Evolutionary conservation across 2,329 filamentous ascomycete genomes (phyloP).

Genomic region (Aspergillus latus): DNA sequence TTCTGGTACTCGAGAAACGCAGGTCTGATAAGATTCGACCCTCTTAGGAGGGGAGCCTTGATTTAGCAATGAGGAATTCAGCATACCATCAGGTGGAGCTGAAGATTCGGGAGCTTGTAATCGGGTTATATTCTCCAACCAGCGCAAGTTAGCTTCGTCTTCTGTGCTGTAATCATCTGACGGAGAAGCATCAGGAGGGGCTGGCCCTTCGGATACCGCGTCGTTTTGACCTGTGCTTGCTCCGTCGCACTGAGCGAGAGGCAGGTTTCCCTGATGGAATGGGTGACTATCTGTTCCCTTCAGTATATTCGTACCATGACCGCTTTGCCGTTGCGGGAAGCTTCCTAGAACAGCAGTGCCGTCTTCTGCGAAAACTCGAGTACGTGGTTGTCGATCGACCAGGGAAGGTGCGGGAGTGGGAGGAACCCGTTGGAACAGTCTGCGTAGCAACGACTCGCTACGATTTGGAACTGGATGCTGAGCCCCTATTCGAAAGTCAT

Average conservation of each 20-base stretch:
- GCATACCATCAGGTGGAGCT: background rate
- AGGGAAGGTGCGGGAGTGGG: slow-evolving; percentile 11
- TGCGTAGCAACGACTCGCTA: slow-evolving; percentile 23
- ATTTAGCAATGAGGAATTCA: background rate
- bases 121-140: background rate
- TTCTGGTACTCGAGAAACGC: slow-evolving; percentile 9
- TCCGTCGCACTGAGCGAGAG: slow-evolving; percentile 21
- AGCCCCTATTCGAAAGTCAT: slow-evolving; percentile 28
- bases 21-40: slow-evolving; percentile 14
- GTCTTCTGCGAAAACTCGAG: slow-evolving; percentile 41
- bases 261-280: slow-evolving; percentile 33
- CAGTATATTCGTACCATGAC: slow-evolving; percentile 38
- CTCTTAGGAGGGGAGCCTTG: background rate
- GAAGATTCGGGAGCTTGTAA: background rate
- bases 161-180: background rate
- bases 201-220: background rate
- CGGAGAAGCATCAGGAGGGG: background rate
- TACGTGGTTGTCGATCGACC: slow-evolving; percentile 20
- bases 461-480: slow-evolving; percentile 12
- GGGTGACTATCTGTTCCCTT: slow-evolving; percentile 35
- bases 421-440: slow-evolving; percentile 32
- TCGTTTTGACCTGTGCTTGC: background rate
- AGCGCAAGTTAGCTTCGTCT: background rate
- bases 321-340: slow-evolving; percentile 43
- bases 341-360: slow-evolving; percentile 43